phyloP scores from a whole-genome alignment of 768 basidiomycete genomes.

The Tephrocybe sp. region DNA sequence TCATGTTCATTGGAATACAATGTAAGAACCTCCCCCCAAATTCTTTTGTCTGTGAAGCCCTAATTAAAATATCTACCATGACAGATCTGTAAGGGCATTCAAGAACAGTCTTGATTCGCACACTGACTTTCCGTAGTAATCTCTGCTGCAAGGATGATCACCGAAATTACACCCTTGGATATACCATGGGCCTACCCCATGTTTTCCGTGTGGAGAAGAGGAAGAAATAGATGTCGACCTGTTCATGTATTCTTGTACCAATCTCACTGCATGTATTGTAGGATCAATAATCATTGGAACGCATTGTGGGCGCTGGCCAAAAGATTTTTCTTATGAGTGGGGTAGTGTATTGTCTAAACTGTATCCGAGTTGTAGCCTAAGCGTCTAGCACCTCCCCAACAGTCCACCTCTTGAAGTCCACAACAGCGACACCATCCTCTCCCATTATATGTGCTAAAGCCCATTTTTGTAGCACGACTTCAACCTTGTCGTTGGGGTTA shows the following conservation, averaged over 20 bases:
- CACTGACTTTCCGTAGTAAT: constrained; percentile 28
- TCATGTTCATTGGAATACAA: constrained; percentile 51
- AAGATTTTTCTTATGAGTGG: not conserved
- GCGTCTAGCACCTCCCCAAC: constrained; percentile 42
- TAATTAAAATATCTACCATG: constrained; percentile 6
- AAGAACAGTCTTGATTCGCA: constrained; percentile 6
- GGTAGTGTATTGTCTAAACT: not conserved
- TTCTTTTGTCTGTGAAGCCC: not conserved
- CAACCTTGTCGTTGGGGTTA: constrained; percentile 40
- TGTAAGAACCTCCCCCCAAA: constrained; percentile 30
- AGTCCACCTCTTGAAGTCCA: constrained; percentile 66
- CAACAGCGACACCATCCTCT: constrained; percentile 38
- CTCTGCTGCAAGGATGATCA: constrained; percentile 62
- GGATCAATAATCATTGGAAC: too few species aligned
- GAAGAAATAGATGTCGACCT: constrained; percentile 11
- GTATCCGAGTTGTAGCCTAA: too few species aligned
- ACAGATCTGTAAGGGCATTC: constrained; percentile 43
- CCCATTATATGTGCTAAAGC: constrained; percentile 23
- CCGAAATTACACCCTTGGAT: constrained; percentile 42
- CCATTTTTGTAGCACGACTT: constrained; percentile 43
- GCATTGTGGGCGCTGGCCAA: too few species aligned
- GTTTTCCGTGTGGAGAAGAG: constrained; percentile 32
- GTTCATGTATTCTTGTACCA: not conserved
- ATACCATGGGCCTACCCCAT: constrained; percentile 47
- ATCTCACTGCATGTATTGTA: too few species aligned